Evolutionary conservation across 305 asterid genomes (phyloP), one percentile per base, ranked within the genome.

Genomic region (Withania somnifera): DNA sequence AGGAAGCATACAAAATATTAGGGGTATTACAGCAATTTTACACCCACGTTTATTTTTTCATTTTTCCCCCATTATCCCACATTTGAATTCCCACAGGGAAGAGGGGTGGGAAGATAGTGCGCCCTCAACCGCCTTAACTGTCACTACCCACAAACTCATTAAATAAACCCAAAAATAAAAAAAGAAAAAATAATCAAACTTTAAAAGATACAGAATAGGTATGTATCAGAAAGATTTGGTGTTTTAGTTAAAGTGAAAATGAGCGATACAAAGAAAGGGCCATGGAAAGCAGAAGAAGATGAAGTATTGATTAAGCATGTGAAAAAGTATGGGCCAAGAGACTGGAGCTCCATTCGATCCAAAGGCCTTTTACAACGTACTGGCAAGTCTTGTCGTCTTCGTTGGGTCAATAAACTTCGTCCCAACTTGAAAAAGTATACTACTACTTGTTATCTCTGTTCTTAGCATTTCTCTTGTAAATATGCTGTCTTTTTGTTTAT

Each of bases 311-410:
- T 91, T 1, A 89, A 90, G 58, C 99, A 95, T 82, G 97, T 95
- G 11, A 88, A 78, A 36, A 94, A 90, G 32, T 85, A 90, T 71
- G 99, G 99, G 17, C 93, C 98, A 4, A 57, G 96, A 77, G 96
- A 94, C 80, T 95, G 98, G 99, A 95, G 97, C 97, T 94, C 98
- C 95, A 89, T 95, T 95, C 99, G 95, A 92, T 92, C 96, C 97
- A 95, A 94, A 88, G 99, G 98, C 60, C 95, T 95, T 22, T 78
- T 95, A 78, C 87, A 83, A 20, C 90, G 99, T 7, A 92, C 97
- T 73, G 99, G 97, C n/a, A 95, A 95, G 69, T 95, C 99, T 19
- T 95, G 99, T 81, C 95, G 98, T 69, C 97, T 95, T 82, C 96
- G 99, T 15, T 95, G 99, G 98, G 99, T 95, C 64, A 95, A 95